A percentile compares a stretch with the other conserved stretches of the same genome.
Evolutionary conservation across 192 early-diverging fungal genomes (phyloP).

Genomic region (Entomortierella lignicola): DNA sequence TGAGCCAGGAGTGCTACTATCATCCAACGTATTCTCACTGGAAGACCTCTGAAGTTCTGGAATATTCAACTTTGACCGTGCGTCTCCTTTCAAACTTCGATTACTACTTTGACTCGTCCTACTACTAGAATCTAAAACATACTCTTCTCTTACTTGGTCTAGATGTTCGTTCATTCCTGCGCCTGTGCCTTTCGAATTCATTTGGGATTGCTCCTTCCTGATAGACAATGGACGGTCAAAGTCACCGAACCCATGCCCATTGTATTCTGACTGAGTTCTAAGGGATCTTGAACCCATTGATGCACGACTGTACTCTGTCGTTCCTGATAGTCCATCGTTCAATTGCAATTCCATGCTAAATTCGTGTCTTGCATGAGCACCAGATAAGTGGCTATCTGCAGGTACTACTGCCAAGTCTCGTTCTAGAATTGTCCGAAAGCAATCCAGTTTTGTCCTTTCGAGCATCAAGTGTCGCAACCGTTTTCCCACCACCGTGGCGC

Average conservation of each 20-base stretch:
- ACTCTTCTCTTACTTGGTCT: constrained; percentile 33
- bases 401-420: constrained; percentile 41
- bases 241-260: background rate
- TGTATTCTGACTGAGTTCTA: background rate
- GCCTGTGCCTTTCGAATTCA: background rate
- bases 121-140: constrained; percentile 28
- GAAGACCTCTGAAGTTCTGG: constrained; percentile 29
- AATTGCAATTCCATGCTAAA: background rate
- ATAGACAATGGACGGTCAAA: background rate
- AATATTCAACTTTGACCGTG: constrained; percentile 4
- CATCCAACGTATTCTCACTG: constrained; percentile 21
- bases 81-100: background rate
- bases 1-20: background rate
- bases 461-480: constrained; percentile 68
- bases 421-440: constrained; percentile 79
- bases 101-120: constrained; percentile 39
- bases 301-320: constrained; percentile 9
- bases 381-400: background rate
- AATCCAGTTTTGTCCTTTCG: constrained; percentile 70
- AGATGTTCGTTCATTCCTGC: constrained; percentile 12
- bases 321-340: constrained; percentile 8
- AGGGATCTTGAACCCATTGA: constrained; percentile 6
- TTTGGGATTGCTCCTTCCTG: background rate
- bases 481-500: constrained; percentile 66
- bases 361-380: background rate